Evolutionary conservation across 169 alveolate genomes (phyloP), one percentile per base, ranked within the genome.

Genomic region (Plasmodium yoelii): DNA sequence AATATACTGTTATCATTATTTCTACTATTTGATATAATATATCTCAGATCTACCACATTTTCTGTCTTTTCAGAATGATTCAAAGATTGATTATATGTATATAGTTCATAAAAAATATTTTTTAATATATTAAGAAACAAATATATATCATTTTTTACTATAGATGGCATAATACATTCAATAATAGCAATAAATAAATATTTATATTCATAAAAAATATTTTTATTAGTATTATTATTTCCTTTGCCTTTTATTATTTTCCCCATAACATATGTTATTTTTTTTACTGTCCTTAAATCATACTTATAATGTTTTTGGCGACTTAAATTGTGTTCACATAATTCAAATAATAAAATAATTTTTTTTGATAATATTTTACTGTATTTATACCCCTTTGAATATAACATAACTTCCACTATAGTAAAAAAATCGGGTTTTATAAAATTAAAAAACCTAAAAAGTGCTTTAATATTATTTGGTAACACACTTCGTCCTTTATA

Each of bases 241-340:
- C 26, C 57, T 42, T 75, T 64, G 18, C 55, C 90, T 12, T 12
- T 82, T 10, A 55, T 82, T 6, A 82, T 89, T 64, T 96, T 97
- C 63, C 99, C 99, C 46, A 99, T 98, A 46, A 95, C 92, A 59
- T 94, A 96, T 10, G 98, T 94, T 18, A 98, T 98, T 59, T 97
- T 93, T 93, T 98, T 98, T 70, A 98, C 95, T 1, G 99, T 99
- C 69, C 99, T 95, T 22, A 99, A 93, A 28, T 99, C 99, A 77
- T 98, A 99, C 92, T 99, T 99, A 92, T 98, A 99, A 88, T 98
- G 99, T 34, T 98, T 98, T 89, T 98, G 99, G 19, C 94, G 88
- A 34, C 96, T 93, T 67, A 98, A 95, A 47, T 97, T 95, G 87
- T 97, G 94, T 22, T 91, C 96, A 89, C 99, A 98, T 18, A 97